A percentile compares a stretch with the other conserved stretches of the same genome.
Conservation (phyloP, 2,329 filamentous ascomycete genomes). For the Ascochyta fabae region DNA sequence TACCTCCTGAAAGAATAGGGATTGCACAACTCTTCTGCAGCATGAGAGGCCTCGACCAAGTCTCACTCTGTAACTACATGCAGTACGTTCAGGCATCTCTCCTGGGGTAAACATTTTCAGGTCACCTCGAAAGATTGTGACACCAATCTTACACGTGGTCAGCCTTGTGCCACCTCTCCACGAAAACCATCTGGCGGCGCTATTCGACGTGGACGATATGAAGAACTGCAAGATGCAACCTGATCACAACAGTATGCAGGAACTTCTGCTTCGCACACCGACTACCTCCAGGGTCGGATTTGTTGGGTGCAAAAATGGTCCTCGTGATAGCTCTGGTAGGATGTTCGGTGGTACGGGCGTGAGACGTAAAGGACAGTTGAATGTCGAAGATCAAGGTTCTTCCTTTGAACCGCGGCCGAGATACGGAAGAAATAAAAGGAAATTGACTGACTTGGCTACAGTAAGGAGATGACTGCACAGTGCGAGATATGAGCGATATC, state of each 20-base stretch:
- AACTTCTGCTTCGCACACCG: slow-evolving; percentile 24
- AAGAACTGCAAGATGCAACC: slow-evolving; percentile 6
- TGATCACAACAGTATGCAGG: slow-evolving; percentile 29
- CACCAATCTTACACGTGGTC: slow-evolving; percentile 8
- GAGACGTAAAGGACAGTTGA: not conserved
- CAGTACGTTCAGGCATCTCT: no score
- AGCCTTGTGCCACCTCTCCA: slow-evolving; percentile 10
- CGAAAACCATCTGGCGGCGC: slow-evolving; percentile 1
- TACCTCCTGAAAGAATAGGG: no score
- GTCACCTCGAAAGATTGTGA: not conserved
- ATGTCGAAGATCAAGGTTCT: no score
- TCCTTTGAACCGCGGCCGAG: not conserved
- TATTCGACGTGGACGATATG: not conserved
- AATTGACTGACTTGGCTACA: not conserved
- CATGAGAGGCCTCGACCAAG: no score
- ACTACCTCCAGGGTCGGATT: not conserved
- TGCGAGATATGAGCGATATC: not conserved
- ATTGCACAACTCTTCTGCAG: no score
- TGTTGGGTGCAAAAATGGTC: slow-evolving; percentile 7
- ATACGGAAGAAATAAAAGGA: not conserved
- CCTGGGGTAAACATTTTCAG: no score
- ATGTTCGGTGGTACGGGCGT: not conserved
- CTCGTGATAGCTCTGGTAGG: slow-evolving; percentile 13
- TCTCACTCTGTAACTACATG: no score
- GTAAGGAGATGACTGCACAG: not conserved